phyloP scores from a whole-genome alignment of 1,284 basidiomycete genomes.

The Tremellales sp. region DNA sequence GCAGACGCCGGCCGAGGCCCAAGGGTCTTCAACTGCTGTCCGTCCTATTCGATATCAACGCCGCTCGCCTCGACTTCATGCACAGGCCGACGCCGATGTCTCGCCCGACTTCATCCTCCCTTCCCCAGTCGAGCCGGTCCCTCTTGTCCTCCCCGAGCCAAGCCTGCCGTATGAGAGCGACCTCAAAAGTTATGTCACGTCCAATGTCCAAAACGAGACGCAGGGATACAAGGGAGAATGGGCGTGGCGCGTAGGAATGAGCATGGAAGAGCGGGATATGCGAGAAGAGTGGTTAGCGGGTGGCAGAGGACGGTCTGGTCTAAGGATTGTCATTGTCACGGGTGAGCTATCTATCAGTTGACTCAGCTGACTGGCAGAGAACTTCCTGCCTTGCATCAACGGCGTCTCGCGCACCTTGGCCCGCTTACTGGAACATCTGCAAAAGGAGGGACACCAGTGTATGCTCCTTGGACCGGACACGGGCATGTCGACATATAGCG shows the following conservation, averaged over 20 bases:
- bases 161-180: constrained; percentile 1
- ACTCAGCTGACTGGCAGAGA: constrained; percentile 44
- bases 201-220: no score
- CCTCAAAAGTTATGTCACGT: not conserved
- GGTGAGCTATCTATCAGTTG: constrained; percentile 19
- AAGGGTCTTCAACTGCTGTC: no score
- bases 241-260: constrained; percentile 35
- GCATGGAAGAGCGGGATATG: constrained; percentile 22
- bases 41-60: constrained; percentile 5
- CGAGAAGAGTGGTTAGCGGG: constrained; percentile 34
- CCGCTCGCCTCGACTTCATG: not conserved
- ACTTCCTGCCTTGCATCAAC: constrained; percentile 57
- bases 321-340: constrained; percentile 47
- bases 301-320: constrained; percentile 30
- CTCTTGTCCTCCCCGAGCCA: constrained; percentile 4
- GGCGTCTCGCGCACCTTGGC: constrained; percentile 57
- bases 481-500: constrained; percentile 53
- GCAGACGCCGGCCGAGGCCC: no score
- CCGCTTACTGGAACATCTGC: constrained; percentile 55
- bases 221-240: constrained; percentile 5
- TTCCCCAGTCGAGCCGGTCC: not conserved
- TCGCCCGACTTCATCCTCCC: not conserved
- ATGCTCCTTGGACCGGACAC: constrained; percentile 56
- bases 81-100: not conserved
- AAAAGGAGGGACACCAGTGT: constrained; percentile 55